Evolutionary conservation across 2,329 filamentous ascomycete genomes (phyloP), one percentile per base, ranked within the genome.

Genomic region (Fusarium praegraminearum): DNA sequence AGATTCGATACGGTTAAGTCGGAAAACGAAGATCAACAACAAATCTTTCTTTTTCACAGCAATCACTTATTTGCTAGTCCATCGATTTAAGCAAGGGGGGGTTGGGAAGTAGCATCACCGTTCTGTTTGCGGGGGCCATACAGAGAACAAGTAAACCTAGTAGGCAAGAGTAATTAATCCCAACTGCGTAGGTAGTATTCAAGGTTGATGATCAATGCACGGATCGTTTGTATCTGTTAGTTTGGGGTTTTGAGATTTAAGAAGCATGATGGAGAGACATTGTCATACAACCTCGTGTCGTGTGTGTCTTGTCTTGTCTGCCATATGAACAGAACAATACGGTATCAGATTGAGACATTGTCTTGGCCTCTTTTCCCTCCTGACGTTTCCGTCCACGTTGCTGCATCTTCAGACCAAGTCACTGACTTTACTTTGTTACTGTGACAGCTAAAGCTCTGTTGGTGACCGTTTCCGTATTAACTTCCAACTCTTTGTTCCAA

Each of bases 171-270:
- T 16, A 36, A 18, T 36, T 40, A 40, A 52, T 44, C 3, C 40
- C 49, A 52, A 52, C 49, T 38, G 40, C 33, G 33, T 51, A 51
- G 18, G 32, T 45, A 46, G 36, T 62, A 46, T 55, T 62, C 57
- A 56, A 62, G 45, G 58, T 57, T 60, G 53, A 58, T 50, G 40
- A 66, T 66, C 47, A 66, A 66, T 66, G 63, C 55, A 66, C 55
- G 62, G 62, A 61, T 66, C 18, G 41, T 22, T 30, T 62, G 16
- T 28, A 30, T 35, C 22, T 22, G 33, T 20, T 18, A 12, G 33
- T 51, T 47, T 36, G 49, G 32, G 30, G 16, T 56, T 41, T 40
- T 4, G 38, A n/a, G 55, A 28, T 38, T 24, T 20, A 24, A 30
- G 24, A 38, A 32, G 22, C n/a, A 22, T 53, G 36, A 22, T 20